phyloP scores from a whole-genome alignment of 768 basidiomycete species.

The Neoboletus magnificus region DNA sequence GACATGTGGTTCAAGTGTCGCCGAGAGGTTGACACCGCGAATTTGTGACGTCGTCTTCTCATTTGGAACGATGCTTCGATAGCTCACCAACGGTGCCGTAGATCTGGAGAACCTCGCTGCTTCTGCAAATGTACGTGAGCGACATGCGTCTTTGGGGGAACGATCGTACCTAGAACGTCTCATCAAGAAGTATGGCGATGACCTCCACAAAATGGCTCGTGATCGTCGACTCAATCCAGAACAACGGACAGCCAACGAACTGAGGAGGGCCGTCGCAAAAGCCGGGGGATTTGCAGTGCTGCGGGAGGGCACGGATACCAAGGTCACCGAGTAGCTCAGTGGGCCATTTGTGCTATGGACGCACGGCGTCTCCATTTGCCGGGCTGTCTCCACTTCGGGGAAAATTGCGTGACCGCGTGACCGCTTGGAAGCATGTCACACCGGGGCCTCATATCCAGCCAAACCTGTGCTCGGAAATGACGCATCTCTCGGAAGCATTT shows the following conservation, averaged over 20 bases:
- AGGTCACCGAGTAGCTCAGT: slow-evolving; percentile 2
- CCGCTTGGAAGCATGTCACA: slow-evolving; percentile 20
- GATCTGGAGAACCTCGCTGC: slow-evolving; percentile 66
- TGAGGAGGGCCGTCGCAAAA: slow-evolving; percentile 59
- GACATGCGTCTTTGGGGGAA: slow-evolving; percentile 71
- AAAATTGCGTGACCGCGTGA: slow-evolving; percentile 29
- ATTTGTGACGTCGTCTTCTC: slow-evolving; percentile 1
- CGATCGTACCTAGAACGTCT: slow-evolving; percentile 61
- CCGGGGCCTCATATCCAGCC: slow-evolving; percentile 20
- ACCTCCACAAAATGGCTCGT: slow-evolving; percentile 72
- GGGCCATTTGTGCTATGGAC: not conserved
- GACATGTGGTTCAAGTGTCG: not conserved
- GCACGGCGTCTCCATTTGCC: slow-evolving; percentile 11
- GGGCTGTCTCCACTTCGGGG: slow-evolving; percentile 13
- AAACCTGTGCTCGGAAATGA: slow-evolving; percentile 33
- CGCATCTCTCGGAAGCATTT: slow-evolving; percentile 12
- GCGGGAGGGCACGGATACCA: not conserved
- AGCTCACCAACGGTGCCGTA: slow-evolving; percentile 28
- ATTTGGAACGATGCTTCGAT: not conserved
- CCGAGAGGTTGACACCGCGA: slow-evolving; percentile 1
- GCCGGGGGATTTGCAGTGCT: slow-evolving; percentile 45
- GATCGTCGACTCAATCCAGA: slow-evolving; percentile 78
- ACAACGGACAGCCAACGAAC: slow-evolving; percentile 81
- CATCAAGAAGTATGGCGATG: slow-evolving; percentile 64
- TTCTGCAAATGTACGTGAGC: slow-evolving; percentile 43